Evolutionary conservation across 106 monocot species (phyloP).

Genomic region (Narthecium ossifragum): DNA sequence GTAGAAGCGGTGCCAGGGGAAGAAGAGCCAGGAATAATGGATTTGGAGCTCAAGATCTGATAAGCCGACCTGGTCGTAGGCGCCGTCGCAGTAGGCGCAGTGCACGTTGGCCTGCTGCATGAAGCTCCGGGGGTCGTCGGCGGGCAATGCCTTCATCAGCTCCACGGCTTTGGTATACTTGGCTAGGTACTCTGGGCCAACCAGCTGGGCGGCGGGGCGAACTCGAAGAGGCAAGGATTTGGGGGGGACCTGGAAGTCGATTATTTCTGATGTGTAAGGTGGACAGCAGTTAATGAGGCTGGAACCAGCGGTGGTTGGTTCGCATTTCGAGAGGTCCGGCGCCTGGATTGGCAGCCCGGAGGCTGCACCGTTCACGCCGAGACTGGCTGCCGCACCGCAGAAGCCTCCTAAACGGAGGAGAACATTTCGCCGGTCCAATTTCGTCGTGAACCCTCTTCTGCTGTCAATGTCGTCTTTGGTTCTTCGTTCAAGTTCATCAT

Average conservation of each 20-base stretch:
- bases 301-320: not conserved
- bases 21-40: slow-evolving; percentile 23
- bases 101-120: slow-evolving; percentile 20
- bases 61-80: slow-evolving; percentile 13
- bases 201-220: slow-evolving; percentile 3
- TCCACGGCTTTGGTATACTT: slow-evolving; percentile 16
- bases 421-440: too few species aligned
- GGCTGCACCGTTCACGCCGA: too few species aligned
- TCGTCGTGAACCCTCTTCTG: too few species aligned
- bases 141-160: slow-evolving; percentile 9
- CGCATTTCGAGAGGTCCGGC: slow-evolving; percentile 8
- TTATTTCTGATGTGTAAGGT: not conserved
- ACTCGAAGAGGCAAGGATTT: not conserved
- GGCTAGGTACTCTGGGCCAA: slow-evolving; percentile 6
- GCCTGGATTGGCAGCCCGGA: not conserved
- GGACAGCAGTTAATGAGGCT: slow-evolving; percentile 18
- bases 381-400: too few species aligned
- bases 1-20: slow-evolving; percentile 24
- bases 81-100: slow-evolving; percentile 26
- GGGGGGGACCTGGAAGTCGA: slow-evolving; percentile 6
- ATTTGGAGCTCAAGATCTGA: slow-evolving; percentile 4
- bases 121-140: slow-evolving; percentile 16
- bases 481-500: too few species aligned
- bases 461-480: too few species aligned
- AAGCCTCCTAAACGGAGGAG: too few species aligned